Base-by-base conservation (phyloP, 2,329 filamentous ascomycete genomes). In the Cercospora brassicicola region DNA sequence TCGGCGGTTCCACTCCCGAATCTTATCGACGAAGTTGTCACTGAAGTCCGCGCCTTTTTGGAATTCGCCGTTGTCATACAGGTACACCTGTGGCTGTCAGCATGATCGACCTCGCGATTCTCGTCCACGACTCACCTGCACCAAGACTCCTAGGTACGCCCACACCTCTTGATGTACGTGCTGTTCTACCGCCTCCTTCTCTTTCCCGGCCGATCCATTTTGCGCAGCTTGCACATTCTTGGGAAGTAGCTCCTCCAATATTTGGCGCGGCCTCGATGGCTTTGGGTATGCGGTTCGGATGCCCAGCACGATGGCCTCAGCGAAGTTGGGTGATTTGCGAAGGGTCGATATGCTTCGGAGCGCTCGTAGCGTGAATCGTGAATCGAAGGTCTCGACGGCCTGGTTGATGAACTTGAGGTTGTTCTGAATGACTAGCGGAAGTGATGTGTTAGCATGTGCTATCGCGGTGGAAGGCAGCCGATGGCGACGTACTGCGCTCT, bases 301-400 rank as follows among this genome's bases (percentile, higher is more conserved):
- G 68, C 72, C 78, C 23, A 71, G 62, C 10, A 73, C 70, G 65
- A 80, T 71, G 48, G 78, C 76, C 62, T 77, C 74, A 42, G 73
- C 67, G 66, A 78, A 77, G 67, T 77, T 75, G 75, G 80, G 78
- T 73, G 92, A 89, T 86, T 98, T 98, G 80, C 95, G 93, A 79
- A 98, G 90, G 65, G 93, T 94, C 48, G 95, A 97, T 83, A 98
- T 96, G 75, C 94, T 96, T 76, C 95, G 91, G 72, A 99, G 88
- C 70, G 95, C 95, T 78, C 95, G 89, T 72, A 99, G 90, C 66
- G 94, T 93, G 83, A 97, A 99, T 84, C 95, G 90, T 68, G 94
- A 89, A 82, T 99, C 95, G 81, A 98, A 99, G 76, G 96, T 89
- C 72, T 90, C 86, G 72, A 99, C 94, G 73, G 94, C 95, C 77